Evolutionary conservation across 768 basidiomycete genomes (phyloP).

Genomic region (Paxillus rubicundulus): DNA sequence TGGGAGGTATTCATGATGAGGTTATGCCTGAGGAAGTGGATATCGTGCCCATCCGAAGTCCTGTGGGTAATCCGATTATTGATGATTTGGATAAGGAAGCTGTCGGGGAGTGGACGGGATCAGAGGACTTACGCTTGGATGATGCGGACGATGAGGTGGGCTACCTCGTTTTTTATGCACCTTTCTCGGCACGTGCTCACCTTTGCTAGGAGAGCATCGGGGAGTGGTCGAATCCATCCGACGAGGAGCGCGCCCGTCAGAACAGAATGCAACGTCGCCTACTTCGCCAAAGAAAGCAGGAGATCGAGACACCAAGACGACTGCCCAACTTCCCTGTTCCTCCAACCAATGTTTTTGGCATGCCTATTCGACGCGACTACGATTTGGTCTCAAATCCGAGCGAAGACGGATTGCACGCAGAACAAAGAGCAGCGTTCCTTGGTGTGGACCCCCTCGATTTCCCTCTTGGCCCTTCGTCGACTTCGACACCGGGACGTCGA

Average conservation of each 20-base stretch:
- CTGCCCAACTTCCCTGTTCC: conserved; percentile 81
- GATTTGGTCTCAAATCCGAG: conserved; percentile 87
- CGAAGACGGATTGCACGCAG: conserved; percentile 55
- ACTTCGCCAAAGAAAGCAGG: conserved; percentile 45
- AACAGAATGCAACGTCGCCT: conserved; percentile 61
- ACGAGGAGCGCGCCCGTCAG: conserved; percentile 80
- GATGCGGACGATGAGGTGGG: conserved; percentile 73
- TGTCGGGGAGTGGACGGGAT: conserved; percentile 80
- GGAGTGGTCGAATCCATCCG: conserved; percentile 89
- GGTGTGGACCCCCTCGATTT: conserved; percentile 43
- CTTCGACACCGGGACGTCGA: conserved; percentile 41
- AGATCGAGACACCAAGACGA: conserved; percentile 63
- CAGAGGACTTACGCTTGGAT: conserved; percentile 60
- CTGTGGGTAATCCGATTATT: conserved; percentile 30
- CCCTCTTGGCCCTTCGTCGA: conserved; percentile 46
- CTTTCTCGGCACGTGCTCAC: conserved; percentile 7
- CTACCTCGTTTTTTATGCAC: not conserved
- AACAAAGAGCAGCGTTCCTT: conserved; percentile 41
- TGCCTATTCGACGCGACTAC: conserved; percentile 46
- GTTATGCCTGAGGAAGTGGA: conserved; percentile 23
- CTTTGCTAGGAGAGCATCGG: conserved; percentile 63
- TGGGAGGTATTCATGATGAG: conserved; percentile 49
- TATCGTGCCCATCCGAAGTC: conserved; percentile 31
- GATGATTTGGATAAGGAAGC: conserved; percentile 38
- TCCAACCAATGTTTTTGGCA: conserved; percentile 49